Evolutionary conservation across 495 filamentous ascomycete genomes (phyloP), one percentile per base, ranked within the genome.

Genomic region (Penicillium salamii): DNA sequence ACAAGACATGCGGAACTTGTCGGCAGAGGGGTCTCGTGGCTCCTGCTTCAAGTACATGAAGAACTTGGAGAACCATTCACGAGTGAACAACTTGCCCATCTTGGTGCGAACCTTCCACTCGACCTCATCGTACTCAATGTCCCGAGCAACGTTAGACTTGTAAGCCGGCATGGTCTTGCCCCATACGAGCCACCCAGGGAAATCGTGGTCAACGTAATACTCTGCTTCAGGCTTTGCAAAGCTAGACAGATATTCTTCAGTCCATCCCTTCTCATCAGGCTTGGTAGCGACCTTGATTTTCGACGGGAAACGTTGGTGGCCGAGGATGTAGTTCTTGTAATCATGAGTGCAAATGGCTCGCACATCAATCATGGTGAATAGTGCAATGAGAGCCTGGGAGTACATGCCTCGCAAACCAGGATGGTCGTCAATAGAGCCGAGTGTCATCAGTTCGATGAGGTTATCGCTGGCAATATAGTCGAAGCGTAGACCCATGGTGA

Each of bases 181-280:
- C 93, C 93, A 99, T 6, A 93, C 89, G n/a, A 99, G 79, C 93
- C 93, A 99, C 19, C 93, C 93, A 8, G 91, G 89, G 67, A 95
- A 87, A 61, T 96, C 92, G 45, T 81, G 80, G 60, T 99, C 93
- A 46, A 97, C 82, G 54, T 88, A 96, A 63, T 91, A 95, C 46
- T 96, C 80, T 5, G 88, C 82, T 46, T 91, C 87, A 20, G 86
- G 84, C 26, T 86, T 76, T 11, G 86, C 84, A 68, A 98, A 98
- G 58, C 79, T 80, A 0, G 80, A 70, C 2, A 99, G 72, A 57
- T 87, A 95, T 17, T 86, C 73, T 47, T 86, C 58, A 0, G 93
- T 97, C 78, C 88, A 92, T 12, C 77, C 69, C 17, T 87, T 80
- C 58, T 96, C 86, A 42, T 87, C 78, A 1, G 77, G 76, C 33